These are phyloP conservation scores for Pseudomicrostroma phylloplanum DNA, from an alignment of 1,284 basidiomycete species.

Conservation along the genomic window DNA sequence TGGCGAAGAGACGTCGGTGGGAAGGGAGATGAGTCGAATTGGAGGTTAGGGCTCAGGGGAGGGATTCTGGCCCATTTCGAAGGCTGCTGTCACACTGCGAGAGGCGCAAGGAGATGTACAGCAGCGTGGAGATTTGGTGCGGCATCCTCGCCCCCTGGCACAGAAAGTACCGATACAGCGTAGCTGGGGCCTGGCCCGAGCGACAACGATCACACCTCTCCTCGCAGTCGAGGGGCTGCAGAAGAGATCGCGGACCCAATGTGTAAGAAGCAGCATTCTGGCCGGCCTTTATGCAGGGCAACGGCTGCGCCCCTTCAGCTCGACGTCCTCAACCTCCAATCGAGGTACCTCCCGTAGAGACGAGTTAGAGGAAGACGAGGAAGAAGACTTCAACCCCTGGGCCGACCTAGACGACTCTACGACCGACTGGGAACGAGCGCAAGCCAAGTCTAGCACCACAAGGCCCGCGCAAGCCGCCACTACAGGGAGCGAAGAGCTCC, in stretches of 20 bases:
- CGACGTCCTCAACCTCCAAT: constrained; percentile 17
- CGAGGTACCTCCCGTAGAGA: not conserved
- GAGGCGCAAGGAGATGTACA: constrained; percentile 6
- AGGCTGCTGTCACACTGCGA: not conserved
- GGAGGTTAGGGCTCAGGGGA: constrained; percentile 54
- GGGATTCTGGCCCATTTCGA: constrained; percentile 1
- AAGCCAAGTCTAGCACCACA: not conserved
- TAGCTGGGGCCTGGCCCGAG: not conserved
- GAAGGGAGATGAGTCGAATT: constrained; percentile 72
- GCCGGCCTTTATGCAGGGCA: no score
- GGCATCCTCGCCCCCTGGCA: no score
- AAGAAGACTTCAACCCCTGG: constrained; percentile 32
- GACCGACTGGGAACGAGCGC: constrained; percentile 12
- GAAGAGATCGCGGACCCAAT: no score
- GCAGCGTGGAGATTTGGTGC: constrained; percentile 3
- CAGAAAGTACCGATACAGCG: no score
- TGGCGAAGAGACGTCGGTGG: not conserved
- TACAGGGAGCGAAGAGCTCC: not conserved
- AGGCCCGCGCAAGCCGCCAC: not conserved
- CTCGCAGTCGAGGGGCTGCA: no score
- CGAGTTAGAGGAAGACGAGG: constrained; percentile 1
- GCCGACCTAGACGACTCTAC: constrained; percentile 29
- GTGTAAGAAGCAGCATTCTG: no score
- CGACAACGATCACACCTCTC: not conserved
- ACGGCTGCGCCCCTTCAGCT: not conserved